These are phyloP conservation scores for Imleria badia DNA, from an alignment of 768 basidiomycete species.

Conservation along the genomic window DNA sequence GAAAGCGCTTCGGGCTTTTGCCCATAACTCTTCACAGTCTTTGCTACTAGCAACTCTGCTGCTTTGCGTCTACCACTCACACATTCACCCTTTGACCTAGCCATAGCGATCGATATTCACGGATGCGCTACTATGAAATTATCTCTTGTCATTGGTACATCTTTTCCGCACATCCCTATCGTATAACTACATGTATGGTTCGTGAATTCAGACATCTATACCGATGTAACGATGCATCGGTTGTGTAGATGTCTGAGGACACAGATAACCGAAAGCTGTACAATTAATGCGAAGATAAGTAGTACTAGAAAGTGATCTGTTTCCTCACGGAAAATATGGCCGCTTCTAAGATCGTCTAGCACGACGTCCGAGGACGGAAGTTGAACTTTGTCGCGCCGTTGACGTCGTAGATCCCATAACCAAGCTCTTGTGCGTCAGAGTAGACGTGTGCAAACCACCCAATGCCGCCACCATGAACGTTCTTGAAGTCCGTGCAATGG, in stretches of 20 bases:
- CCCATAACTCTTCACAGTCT: too few species aligned
- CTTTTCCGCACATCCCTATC: neutral
- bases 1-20: too few species aligned
- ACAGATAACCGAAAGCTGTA: neutral
- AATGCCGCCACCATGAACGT: constrained; percentile 56
- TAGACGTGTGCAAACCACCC: constrained; percentile 87
- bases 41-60: too few species aligned
- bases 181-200: neutral
- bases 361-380: constrained; percentile 62
- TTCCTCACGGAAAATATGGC: neutral
- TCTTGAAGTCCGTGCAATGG: constrained; percentile 63
- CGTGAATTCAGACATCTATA: too few species aligned
- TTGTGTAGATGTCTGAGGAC: neutral
- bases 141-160: neutral
- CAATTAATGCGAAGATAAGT: too few species aligned
- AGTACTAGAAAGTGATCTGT: too few species aligned
- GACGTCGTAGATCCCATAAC: constrained; percentile 64
- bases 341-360: constrained; percentile 35
- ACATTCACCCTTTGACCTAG: too few species aligned
- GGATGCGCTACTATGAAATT: too few species aligned
- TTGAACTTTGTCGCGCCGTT: constrained; percentile 56
- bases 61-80: too few species aligned
- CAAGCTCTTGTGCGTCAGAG: constrained; percentile 61
- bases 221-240: neutral
- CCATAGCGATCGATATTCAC: too few species aligned